A percentile compares a stretch with the other conserved stretches of the same genome.
These are phyloP conservation scores for Fonsecaea monophora DNA, from an alignment of 2,329 filamentous ascomycete species.

Conservation along the genomic window DNA sequence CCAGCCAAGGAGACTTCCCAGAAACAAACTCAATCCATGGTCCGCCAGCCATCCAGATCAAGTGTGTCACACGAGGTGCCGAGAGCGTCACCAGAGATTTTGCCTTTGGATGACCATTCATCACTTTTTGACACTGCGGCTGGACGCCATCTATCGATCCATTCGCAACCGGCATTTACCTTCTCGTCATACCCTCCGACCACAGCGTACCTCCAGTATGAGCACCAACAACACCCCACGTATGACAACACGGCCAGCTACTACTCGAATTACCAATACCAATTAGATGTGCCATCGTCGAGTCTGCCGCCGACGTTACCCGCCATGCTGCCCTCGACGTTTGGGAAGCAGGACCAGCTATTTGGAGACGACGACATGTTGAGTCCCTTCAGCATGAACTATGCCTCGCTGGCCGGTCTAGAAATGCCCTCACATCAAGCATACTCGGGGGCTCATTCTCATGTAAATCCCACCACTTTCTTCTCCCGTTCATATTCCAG, in stretches of 20 bases:
- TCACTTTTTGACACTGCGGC: slow-evolving; percentile 35
- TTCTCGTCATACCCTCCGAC: slow-evolving; percentile 37
- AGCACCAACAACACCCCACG: slow-evolving; percentile 37
- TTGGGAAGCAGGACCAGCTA: slow-evolving; percentile 59
- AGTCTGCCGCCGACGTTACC: slow-evolving; percentile 53
- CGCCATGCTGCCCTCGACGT: slow-evolving; percentile 49
- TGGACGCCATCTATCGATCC: slow-evolving; percentile 32
- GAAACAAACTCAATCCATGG: slow-evolving; percentile 30
- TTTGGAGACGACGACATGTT: slow-evolving; percentile 63
- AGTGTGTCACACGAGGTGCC: slow-evolving; percentile 33
- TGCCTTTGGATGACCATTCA: slow-evolving; percentile 38
- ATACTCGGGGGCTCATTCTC: slow-evolving; percentile 48
- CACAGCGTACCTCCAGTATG: slow-evolving; percentile 38
- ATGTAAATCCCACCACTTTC: slow-evolving; percentile 51
- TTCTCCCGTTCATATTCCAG: slow-evolving; percentile 37
- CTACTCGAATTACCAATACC: slow-evolving; percentile 46
- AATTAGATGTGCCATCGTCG: slow-evolving; percentile 49
- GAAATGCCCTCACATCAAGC: slow-evolving; percentile 54
- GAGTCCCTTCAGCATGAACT: slow-evolving; percentile 66
- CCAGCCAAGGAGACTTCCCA: slow-evolving; percentile 40
- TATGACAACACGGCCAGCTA: slow-evolving; percentile 46
- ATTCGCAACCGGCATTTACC: slow-evolving; percentile 34
- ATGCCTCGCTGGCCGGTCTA: slow-evolving; percentile 64
- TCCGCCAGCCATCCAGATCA: slow-evolving; percentile 33
- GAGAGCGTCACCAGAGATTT: slow-evolving; percentile 37